Percentiles rank a stretch among this genome's conserved stretches.
phyloP scores from a whole-genome alignment of 2,329 filamentous ascomycete species.

The Scedosporium apiospermum region DNA sequence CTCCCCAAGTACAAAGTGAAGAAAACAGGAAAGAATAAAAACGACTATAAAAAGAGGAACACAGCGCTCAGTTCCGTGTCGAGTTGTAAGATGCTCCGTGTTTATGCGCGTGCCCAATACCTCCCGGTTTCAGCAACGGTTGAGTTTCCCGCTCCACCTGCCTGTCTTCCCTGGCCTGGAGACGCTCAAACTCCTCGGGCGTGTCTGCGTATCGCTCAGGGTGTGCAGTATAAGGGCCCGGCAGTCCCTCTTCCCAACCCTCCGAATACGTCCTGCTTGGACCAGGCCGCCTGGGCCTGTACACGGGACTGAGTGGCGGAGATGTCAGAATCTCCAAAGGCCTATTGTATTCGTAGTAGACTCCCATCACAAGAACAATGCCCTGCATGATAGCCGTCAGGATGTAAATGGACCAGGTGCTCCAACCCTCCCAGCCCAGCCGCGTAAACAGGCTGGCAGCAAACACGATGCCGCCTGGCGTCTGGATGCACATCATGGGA shows the following conservation, averaged over 20 bases:
- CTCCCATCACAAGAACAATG: slow-evolving; percentile 66
- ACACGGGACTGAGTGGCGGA: slow-evolving; percentile 21
- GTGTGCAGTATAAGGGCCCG: slow-evolving; percentile 41
- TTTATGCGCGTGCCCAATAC: slow-evolving; percentile 34
- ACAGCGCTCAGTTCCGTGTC: slow-evolving; percentile 9
- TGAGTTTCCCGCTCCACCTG: slow-evolving; percentile 41
- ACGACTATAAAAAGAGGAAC: neutral
- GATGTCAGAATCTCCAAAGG: neutral
- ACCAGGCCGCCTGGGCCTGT: slow-evolving; percentile 23
- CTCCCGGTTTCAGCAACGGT: slow-evolving; percentile 38
- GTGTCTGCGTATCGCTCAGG: slow-evolving; percentile 42
- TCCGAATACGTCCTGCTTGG: slow-evolving; percentile 37
- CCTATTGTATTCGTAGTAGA: slow-evolving; percentile 53
- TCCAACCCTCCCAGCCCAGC: slow-evolving; percentile 79
- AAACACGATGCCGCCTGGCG: slow-evolving; percentile 84
- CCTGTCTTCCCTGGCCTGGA: slow-evolving; percentile 40
- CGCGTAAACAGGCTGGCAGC: slow-evolving; percentile 73
- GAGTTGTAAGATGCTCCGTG: slow-evolving; percentile 25
- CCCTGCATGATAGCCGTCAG: slow-evolving; percentile 83
- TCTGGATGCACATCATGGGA: slow-evolving; percentile 97
- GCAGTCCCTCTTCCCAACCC: slow-evolving; percentile 40
- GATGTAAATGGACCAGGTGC: slow-evolving; percentile 86
- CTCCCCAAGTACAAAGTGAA: neutral
- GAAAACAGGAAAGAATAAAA: neutral
- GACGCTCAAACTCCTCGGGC: slow-evolving; percentile 40